Base-by-base conservation (phyloP, 2,329 filamentous ascomycete species). In the Metarhizium album region DNA sequence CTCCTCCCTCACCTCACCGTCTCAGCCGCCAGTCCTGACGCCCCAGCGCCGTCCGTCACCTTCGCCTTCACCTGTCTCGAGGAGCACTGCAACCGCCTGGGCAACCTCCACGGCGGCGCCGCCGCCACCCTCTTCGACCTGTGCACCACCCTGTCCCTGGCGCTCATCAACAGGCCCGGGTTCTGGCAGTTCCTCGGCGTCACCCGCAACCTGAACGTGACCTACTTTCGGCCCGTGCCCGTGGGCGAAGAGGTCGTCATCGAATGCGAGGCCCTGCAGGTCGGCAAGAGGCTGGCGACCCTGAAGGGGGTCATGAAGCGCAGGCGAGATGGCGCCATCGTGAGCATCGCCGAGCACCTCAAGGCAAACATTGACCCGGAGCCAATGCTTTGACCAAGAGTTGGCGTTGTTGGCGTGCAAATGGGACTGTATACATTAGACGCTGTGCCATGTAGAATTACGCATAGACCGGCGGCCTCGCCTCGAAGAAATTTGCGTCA, bases 51-150 rank as follows among this genome's bases (percentile, higher is more conserved):
- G 35, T 52, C 60, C 48, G 58, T 70, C 48, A 69, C 65, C 31
- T 76, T 80, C 61, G 59, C 66, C 52, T 77, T 74, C 62, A 74
- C 67, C 2, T 73, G 79, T 24, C 71, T 74, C 51, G 63, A 67
- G 0, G 57, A 67, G 3, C 75, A 83, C 67, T 73, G 70, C 63
- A 83, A 83, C 64, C 65, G 70, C 5, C 52, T 74, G 14, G 64
- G 65, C 24, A 83, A 75, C 65, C 66, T 84, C 50, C 80, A 84
- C 60, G 80, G 80, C 49, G 81, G 80, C 18, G 83, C 80, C 55
- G 73, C 79, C 0, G 77, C 85, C 2, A 83, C 83, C 0, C 66
- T 89, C 3, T 83, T 87, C 57, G 86, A 89, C 66, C 69, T 78
- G 52, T 74, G 79, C 57, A 87, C 85, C 0, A 79, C 79, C 3